Base-by-base conservation (phyloP, 192 early-diverging fungal genomes). In the Lobosporangium transversale region DNA sequence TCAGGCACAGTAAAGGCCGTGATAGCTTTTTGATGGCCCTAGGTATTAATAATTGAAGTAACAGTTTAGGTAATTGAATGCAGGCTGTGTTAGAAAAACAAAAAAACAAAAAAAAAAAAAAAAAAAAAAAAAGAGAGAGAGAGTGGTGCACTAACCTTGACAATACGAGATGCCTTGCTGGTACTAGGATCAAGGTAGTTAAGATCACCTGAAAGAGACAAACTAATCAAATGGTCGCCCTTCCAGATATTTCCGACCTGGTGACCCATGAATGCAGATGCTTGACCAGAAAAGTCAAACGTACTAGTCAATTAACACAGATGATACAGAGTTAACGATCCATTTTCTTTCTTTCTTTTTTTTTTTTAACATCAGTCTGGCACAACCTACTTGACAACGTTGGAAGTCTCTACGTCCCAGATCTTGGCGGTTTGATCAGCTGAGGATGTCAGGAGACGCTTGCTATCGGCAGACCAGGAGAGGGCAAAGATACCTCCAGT, bases 221-320 rank as follows among this genome's bases (percentile, higher is more conserved):
- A 78, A 50, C 89, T 89, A 45, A 99, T 53, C 7, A 97, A 64
- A 54, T 88, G 66, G 51, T 88, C 78, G 36, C 90, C 93, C 30
- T 87, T 86, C 96, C 96, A 98, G 66, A 97, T 73, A 60, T 91
- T 92, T 52, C 97, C 97, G 23, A 99, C 91, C 82, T 99, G 97
- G 78, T 98, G 96, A 58, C 93, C 83, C 29, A 91, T 89, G 45
- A 91, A 48, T 21, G 62, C 42, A 6, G 63, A 45, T 17, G 60
- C 49, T 26, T 63, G 69, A 9, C 58, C 49, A 52, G 81, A 60
- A 50, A 90, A 69, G 24, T 76, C 65, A 60, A 90, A 87, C 3
- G 87, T 91, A 18, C 80, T 87, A 58, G 44, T 14, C 8, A 48
- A 9, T 49, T 42, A 26, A 24, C 4, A 24, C 27, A 45, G 6